Evolutionary conservation across 2,329 filamentous ascomycete species (phyloP).

Genomic region (Aspergillus fijiensis): DNA sequence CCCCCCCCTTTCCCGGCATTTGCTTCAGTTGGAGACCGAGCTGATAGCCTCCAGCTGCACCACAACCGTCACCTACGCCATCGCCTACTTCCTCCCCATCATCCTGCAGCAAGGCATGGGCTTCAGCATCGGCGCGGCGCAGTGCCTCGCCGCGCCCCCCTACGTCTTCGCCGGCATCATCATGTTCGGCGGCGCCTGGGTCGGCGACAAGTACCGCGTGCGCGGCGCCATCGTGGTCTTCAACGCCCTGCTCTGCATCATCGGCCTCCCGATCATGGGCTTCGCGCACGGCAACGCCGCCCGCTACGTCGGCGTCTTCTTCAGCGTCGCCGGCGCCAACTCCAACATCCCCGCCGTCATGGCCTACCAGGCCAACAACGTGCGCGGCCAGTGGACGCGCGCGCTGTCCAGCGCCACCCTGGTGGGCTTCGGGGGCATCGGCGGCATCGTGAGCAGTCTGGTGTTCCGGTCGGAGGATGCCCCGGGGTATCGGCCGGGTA

Average conservation of each 20-base stretch:
- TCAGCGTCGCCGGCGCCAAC: constrained; percentile 72
- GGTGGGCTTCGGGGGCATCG: constrained; percentile 73
- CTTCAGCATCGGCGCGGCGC: constrained; percentile 62
- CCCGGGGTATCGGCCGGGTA: constrained; percentile 35
- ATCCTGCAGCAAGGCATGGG: constrained; percentile 64
- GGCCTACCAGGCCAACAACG: constrained; percentile 83
- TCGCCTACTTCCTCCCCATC: constrained; percentile 76
- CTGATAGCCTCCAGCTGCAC: constrained; percentile 41
- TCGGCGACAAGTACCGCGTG: constrained; percentile 65
- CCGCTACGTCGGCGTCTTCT: constrained; percentile 73
- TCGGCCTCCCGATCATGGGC: constrained; percentile 72
- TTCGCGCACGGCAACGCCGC: constrained; percentile 58
- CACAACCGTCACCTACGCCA: constrained; percentile 71
- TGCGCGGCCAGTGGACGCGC: constrained; percentile 84
- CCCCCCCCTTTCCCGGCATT: no score
- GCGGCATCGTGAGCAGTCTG: constrained; percentile 73
- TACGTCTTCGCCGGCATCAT: constrained; percentile 64
- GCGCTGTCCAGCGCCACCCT: constrained; percentile 74
- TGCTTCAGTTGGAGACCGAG: background rate
- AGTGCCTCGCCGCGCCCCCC: constrained; percentile 71
- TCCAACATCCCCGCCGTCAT: constrained; percentile 73
- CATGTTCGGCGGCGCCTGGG: constrained; percentile 61
- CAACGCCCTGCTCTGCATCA: constrained; percentile 66
- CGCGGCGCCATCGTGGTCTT: constrained; percentile 66
- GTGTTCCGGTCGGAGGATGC: constrained; percentile 60